Base-by-base conservation (phyloP, 2,329 filamentous ascomycete species). In the Basipetospora chlamydospora region DNA sequence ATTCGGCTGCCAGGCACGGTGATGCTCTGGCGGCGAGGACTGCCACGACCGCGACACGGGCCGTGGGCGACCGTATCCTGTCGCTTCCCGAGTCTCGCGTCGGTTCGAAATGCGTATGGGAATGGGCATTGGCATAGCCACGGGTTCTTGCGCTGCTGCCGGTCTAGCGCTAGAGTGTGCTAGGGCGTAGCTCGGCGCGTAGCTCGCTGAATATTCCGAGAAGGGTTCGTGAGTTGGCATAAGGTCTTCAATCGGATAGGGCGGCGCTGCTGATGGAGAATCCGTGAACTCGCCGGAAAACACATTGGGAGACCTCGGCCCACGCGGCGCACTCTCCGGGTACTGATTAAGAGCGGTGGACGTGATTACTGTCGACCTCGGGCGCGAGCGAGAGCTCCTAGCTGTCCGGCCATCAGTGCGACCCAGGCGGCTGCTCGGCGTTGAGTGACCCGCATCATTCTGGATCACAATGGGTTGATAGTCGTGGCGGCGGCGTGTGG, bases 221-320 rank as follows among this genome's bases (percentile, higher is more conserved):
- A n/a, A n/a, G n/a, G 35, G 36, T n/a, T 42, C 38, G 3, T 43
- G 45, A 17, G 49, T 46, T 0, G 55, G 49, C 1, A 52, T 50
- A 2, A 52, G 44, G 2, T 51, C 47, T n/a, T 47, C 45, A 3
- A 44, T 42, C 0, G 53, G 48, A 15, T 53, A 49, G 5, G 51
- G 45, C 1, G 52, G 50, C 0, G 48, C 29, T 6, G 20, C 12
- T 10, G 35, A 11, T 4, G 22, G 20, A 17, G 29, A 32, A 13
- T 38, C 36, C n/a, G 18, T 18, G 12, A 32, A 20, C 23, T 28
- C 15, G 9, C 7, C 9, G 4, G 54, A 54, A 26, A 59, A 57
- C 1, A 54, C 57, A 16, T 48, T 44, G 6, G 53, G 48, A 26
- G 44, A 38, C 16, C 55, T 48, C 13, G 52, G 44, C 12, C 39